These are phyloP conservation scores for Harringtonia aguacate DNA, from an alignment of 2,329 filamentous ascomycete genomes.

Conservation along the genomic window DNA sequence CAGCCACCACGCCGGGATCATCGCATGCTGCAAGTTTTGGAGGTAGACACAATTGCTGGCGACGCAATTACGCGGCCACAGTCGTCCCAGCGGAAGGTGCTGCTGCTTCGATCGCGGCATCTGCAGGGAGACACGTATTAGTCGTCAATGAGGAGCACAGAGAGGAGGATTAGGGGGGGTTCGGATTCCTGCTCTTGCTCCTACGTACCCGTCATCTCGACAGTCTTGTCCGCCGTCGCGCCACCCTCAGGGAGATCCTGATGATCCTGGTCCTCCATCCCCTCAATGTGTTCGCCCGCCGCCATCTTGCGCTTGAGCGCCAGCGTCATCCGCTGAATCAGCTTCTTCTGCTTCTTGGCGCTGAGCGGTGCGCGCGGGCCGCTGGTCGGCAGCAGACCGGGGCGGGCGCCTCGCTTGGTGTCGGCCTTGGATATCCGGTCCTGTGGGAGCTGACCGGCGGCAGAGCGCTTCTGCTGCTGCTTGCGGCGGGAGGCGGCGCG, in stretches of 20 bases:
- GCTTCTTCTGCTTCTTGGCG: conserved; percentile 44
- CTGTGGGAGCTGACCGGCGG: conserved; percentile 15
- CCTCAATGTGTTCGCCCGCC: conserved; percentile 10
- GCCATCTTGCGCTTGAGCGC: conserved; percentile 42
- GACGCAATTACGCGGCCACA: too few relatives aligned
- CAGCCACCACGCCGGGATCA: too few relatives aligned
- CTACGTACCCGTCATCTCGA: too few relatives aligned
- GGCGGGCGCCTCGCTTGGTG: conserved; percentile 35
- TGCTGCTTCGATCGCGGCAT: too few relatives aligned
- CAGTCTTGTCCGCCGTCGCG: neutral
- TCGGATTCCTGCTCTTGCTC: too few relatives aligned
- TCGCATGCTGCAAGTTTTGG: too few relatives aligned
- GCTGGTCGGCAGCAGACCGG: conserved; percentile 43
- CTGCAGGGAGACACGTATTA: too few relatives aligned
- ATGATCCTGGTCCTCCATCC: neutral
- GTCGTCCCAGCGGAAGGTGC: too few relatives aligned
- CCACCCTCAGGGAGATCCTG: neutral
- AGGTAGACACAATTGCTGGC: too few relatives aligned
- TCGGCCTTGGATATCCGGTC: conserved; percentile 22
- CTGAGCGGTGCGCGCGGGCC: conserved; percentile 40
- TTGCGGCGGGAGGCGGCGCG: conserved; percentile 33
- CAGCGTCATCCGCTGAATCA: conserved; percentile 42
- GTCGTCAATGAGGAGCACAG: too few relatives aligned
- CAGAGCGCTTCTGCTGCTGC: conserved; percentile 28
- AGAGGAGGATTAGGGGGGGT: too few relatives aligned